Conservation (phyloP, 2,329 filamentous ascomycete genomes). For the Dactylellina drechsleri region DNA sequence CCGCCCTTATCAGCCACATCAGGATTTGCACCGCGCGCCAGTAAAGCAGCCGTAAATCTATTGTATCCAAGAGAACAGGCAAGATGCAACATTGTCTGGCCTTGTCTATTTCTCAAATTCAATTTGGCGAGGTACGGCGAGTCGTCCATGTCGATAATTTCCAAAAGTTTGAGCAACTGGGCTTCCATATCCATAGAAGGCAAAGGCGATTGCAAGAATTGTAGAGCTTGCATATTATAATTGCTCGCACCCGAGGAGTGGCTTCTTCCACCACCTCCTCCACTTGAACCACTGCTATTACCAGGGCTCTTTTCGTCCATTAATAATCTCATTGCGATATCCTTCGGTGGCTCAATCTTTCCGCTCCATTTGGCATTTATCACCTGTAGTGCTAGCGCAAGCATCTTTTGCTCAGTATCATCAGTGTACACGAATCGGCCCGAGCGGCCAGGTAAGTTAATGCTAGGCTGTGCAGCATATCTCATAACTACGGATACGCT, state of each 20-base stretch:
- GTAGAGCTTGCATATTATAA: conserved; percentile 43
- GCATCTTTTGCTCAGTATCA: conserved; percentile 74
- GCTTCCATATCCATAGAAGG: conserved; percentile 70
- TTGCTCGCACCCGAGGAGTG: conserved; percentile 59
- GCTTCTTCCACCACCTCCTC: conserved; percentile 57
- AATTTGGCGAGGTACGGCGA: conserved; percentile 74
- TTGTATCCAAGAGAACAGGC: conserved; percentile 79
- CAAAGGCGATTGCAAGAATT: conserved; percentile 46
- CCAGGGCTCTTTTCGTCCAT: conserved; percentile 61
- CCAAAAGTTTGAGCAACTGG: conserved; percentile 77
- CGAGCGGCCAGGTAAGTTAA: conserved; percentile 57
- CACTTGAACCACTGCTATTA: conserved; percentile 61
- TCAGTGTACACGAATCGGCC: conserved; percentile 78
- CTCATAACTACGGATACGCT: conserved; percentile 65
- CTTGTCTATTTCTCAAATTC: conserved; percentile 73
- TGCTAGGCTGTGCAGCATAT: conserved; percentile 38
- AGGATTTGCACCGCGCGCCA: conserved; percentile 80
- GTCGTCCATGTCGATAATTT: conserved; percentile 81
- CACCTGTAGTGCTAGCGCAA: conserved; percentile 74
- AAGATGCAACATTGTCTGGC: conserved; percentile 83
- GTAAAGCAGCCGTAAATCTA: conserved; percentile 78
- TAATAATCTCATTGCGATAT: conserved; percentile 73
- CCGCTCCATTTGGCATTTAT: conserved; percentile 73
- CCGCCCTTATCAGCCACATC: conserved; percentile 80
- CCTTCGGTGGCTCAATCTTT: conserved; percentile 70